Base-by-base conservation (phyloP, 192 early-diverging fungal genomes). In the Coemansia sp. region DNA sequence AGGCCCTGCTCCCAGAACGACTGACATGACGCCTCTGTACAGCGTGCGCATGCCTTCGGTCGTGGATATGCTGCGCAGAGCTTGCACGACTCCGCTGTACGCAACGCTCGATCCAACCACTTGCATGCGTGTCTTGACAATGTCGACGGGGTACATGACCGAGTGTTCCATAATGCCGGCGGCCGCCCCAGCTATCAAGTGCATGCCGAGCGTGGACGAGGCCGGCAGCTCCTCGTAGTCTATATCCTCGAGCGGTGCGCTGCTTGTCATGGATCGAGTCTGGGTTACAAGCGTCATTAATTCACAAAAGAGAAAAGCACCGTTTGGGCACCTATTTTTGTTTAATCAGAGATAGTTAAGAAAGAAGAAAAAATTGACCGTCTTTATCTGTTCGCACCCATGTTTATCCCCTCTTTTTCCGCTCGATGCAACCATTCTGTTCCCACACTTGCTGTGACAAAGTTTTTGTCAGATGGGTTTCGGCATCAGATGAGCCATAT, bases 121-220 rank as follows among this genome's bases (percentile, higher is more conserved):
- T 74, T 98, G 96, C 93, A 94, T 98, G 38, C 96, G 86, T 7
- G 96, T 98, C 91, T 98, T 98, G 68, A 98, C 88, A 61, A 85
- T 86, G 74, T 98, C 96, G 17, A 97, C 82, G 2, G 94, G 96
- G 76, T 92, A 97, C 91, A 95, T 97, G 53, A 95, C 84, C 25
- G 91, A 87, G 71, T 98, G 96, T 80, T 98, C 96, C 53, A 91
- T 92, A 68, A 98, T 97, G 58, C 96, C 96, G n/a, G 96, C 96
- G 14, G 94, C 83, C 1, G 96, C 95, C 12, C 96, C 96, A 1
- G 95, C 96, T 38, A 92, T 77, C 71, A 94, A 80, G 72, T 97
- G 92, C 56, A 91, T 87, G 50, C 86, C 79, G 59, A 95, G 82
- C 1, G 88, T 83, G 6, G 94, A 86, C n/a, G 89, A 91, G 12